Conservation (phyloP, 169 alveolate genomes). For the Cryptosporidium parvum region DNA sequence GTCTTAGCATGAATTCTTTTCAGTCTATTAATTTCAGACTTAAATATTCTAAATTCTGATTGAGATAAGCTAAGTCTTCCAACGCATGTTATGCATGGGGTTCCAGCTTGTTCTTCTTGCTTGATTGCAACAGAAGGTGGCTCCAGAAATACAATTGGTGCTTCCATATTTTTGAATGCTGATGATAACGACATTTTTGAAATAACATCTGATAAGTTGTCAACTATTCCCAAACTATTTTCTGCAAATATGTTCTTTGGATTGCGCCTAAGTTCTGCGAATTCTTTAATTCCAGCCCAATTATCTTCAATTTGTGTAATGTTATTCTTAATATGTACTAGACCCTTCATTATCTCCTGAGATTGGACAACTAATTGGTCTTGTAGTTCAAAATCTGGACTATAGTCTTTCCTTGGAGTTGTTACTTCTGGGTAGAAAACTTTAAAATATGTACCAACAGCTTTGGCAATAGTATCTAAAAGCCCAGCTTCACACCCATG, state of each 20-base stretch:
- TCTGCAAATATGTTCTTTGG: conserved; percentile 71
- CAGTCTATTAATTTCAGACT: conserved; percentile 39
- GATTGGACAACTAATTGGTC: conserved; percentile 53
- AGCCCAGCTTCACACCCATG: conserved; percentile 68
- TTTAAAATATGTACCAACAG: conserved; percentile 48
- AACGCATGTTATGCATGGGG: conserved; percentile 56
- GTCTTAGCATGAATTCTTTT: conserved; percentile 43
- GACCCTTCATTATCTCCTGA: conserved; percentile 35
- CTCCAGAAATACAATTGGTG: conserved; percentile 57
- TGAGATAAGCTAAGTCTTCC: conserved; percentile 46
- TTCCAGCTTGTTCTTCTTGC: conserved; percentile 58
- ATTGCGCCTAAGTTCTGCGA: conserved; percentile 42
- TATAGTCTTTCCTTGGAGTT: conserved; percentile 58
- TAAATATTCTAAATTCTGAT: conserved; percentile 47
- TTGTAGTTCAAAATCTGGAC: conserved; percentile 62
- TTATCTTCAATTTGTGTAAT: conserved; percentile 42
- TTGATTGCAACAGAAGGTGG: conserved; percentile 71
- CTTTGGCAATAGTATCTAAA: conserved; percentile 25
- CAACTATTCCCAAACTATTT: conserved; percentile 50
- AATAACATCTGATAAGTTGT: conserved; percentile 56
- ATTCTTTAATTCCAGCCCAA: conserved; percentile 56
- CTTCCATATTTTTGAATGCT: conserved; percentile 74
- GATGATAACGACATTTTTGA: conserved; percentile 64
- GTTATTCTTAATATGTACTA: conserved; percentile 43
- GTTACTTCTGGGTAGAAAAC: conserved; percentile 69